These are phyloP conservation scores for Curvularia eragrostidis DNA, from an alignment of 2,329 filamentous ascomycete species.

Conservation along the genomic window DNA sequence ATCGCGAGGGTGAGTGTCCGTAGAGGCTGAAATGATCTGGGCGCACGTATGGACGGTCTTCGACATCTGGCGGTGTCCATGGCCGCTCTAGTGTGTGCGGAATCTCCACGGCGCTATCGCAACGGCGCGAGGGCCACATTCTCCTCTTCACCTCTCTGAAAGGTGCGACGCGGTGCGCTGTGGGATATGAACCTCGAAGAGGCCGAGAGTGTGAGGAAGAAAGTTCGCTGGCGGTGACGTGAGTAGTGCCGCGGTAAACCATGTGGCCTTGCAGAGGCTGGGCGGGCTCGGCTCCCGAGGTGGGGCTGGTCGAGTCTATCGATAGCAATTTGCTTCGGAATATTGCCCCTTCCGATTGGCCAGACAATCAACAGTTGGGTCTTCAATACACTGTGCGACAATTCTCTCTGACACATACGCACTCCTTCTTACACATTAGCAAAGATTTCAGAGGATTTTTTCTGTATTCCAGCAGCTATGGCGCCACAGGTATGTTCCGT, in stretches of 20 bases:
- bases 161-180: constrained; percentile 7
- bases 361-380: constrained; percentile 19
- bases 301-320: constrained; percentile 10
- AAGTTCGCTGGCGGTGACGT: constrained; percentile 14
- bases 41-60: constrained; percentile 19
- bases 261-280: constrained; percentile 6
- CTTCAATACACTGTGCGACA: constrained; percentile 21
- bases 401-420: constrained; percentile 4
- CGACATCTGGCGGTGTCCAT: constrained; percentile 42
- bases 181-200: constrained; percentile 5
- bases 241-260: constrained; percentile 6
- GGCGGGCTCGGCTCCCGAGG: constrained; percentile 1
- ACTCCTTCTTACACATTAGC: background rate
- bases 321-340: constrained; percentile 15
- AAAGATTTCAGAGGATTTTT: constrained; percentile 7
- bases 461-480: constrained; percentile 22
- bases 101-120: constrained; percentile 30
- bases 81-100: constrained; percentile 33
- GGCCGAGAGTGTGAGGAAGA: constrained; percentile 6
- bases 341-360: constrained; percentile 25
- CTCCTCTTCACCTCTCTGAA: constrained; percentile 14
- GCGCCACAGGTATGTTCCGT: constrained; percentile 34
- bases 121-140: constrained; percentile 21
- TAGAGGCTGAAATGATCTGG: constrained; percentile 35
- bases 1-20: constrained; percentile 17